phyloP scores from a whole-genome alignment of 140 eudicot species.

The Anethum foeniculum region DNA sequence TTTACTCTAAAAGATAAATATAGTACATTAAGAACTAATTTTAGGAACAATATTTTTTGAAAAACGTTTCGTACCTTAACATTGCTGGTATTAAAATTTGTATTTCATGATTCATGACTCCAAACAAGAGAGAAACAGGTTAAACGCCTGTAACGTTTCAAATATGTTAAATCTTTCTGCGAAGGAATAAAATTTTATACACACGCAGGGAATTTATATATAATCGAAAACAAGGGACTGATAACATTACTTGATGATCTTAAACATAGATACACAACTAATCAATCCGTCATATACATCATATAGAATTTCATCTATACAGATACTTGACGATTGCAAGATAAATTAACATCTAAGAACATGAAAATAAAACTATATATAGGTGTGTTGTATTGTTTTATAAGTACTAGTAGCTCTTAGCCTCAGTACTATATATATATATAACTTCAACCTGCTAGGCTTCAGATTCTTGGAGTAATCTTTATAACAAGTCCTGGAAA shows the following conservation, averaged over 20 bases:
- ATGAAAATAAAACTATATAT: background rate
- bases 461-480: slow-evolving; percentile 13
- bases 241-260: background rate
- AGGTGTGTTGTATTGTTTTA: background rate
- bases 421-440: background rate
- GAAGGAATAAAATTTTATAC: too few species aligned
- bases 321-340: background rate
- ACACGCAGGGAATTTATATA: too few species aligned
- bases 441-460: too few species aligned
- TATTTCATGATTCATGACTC: background rate
- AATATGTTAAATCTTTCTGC: background rate
- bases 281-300: background rate
- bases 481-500: slow-evolving; percentile 25
- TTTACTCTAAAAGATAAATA: too few species aligned
- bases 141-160: background rate
- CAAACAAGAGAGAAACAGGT: background rate
- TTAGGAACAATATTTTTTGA: too few species aligned
- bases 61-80: too few species aligned
- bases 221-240: background rate
- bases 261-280: background rate
- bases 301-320: background rate
- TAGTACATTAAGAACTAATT: too few species aligned
- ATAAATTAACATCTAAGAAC: background rate
- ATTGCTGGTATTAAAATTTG: too few species aligned
- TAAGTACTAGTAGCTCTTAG: background rate